These are phyloP conservation scores for Gilbertella persicaria DNA, from an alignment of 371 early-diverging fungal genomes.

Conservation along the genomic window DNA sequence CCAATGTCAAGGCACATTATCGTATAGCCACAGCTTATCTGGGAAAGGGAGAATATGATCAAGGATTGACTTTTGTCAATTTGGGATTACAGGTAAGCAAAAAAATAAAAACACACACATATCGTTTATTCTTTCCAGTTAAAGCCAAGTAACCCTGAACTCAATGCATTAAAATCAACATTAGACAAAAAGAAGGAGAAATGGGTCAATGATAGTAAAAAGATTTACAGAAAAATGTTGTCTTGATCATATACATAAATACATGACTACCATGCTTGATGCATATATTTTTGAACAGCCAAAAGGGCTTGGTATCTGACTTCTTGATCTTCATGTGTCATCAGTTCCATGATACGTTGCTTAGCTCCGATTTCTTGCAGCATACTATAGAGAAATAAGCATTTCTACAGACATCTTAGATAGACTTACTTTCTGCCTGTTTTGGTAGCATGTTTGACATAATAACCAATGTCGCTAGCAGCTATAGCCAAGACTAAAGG, in stretches of 20 bases:
- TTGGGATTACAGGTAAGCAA: slow-evolving; percentile 46
- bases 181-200: slow-evolving; percentile 15
- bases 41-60: slow-evolving; percentile 53
- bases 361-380: slow-evolving; percentile 92
- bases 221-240: slow-evolving; percentile 35
- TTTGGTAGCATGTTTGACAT: slow-evolving; percentile 80
- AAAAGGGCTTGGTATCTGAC: slow-evolving; percentile 90
- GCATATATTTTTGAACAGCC: slow-evolving; percentile 81
- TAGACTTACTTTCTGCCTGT: slow-evolving; percentile 73
- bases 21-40: slow-evolving; percentile 61
- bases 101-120: background rate
- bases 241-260: background rate
- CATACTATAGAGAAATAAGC: slow-evolving; percentile 46
- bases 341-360: slow-evolving; percentile 91
- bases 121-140: background rate
- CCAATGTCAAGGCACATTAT: slow-evolving; percentile 65
- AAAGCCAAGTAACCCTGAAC: slow-evolving; percentile 21
- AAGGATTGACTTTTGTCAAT: slow-evolving; percentile 49
- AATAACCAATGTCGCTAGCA: slow-evolving; percentile 93
- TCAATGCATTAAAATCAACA: slow-evolving; percentile 6
- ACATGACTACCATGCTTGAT: slow-evolving; percentile 25
- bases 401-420: background rate
- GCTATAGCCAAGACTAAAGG: slow-evolving; percentile 82
- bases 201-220: slow-evolving; percentile 17
- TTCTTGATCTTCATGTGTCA: slow-evolving; percentile 83